Percentiles rank a stretch among this genome's conserved stretches.
phyloP scores from a whole-genome alignment of 495 filamentous ascomycete genomes.

The Neohortaea acidophila region DNA sequence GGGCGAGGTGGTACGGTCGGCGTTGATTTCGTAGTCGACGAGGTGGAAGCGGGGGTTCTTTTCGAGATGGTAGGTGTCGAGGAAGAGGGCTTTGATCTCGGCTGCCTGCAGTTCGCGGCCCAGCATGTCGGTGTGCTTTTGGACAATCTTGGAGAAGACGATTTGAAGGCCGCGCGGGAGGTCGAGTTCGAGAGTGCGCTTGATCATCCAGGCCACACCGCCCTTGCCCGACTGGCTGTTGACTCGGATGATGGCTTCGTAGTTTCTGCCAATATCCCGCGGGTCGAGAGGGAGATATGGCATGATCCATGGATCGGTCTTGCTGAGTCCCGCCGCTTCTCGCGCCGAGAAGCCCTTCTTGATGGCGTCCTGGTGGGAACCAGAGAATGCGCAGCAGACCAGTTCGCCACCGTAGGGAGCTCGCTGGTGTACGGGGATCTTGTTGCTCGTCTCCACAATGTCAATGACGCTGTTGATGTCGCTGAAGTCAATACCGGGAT shows the following conservation, averaged over 20 bases:
- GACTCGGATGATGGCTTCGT: conserved; percentile 95
- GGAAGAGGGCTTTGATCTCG: conserved; percentile 79
- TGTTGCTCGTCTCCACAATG: conserved; percentile 80
- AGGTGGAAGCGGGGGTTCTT: conserved; percentile 69
- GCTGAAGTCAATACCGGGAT: conserved; percentile 77
- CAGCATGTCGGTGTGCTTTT: conserved; percentile 54
- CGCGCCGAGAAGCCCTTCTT: conserved; percentile 85
- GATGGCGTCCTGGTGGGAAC: conserved; percentile 93
- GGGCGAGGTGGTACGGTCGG: conserved; percentile 67
- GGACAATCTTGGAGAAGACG: conserved; percentile 78
- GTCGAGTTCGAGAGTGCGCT: conserved; percentile 75
- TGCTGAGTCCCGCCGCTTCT: conserved; percentile 39
- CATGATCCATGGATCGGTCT: conserved; percentile 52
- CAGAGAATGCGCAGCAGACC: conserved; percentile 79
- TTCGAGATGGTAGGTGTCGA: conserved; percentile 69
- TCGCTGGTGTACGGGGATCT: conserved; percentile 82
- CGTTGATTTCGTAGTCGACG: conserved; percentile 81
- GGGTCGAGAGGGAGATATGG: conserved; percentile 92
- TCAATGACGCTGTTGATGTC: conserved; percentile 79
- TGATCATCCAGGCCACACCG: conserved; percentile 87
- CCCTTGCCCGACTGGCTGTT: conserved; percentile 95
- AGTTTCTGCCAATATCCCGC: conserved; percentile 83
- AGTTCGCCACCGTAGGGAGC: conserved; percentile 82
- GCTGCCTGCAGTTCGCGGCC: conserved; percentile 67
- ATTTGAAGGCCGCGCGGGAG: conserved; percentile 85